A percentile compares a stretch with the other conserved stretches of the same genome.
These are phyloP conservation scores for Yamadazyma sp. DNA, from an alignment of 1,139 yeast species.

Conservation along the genomic window DNA sequence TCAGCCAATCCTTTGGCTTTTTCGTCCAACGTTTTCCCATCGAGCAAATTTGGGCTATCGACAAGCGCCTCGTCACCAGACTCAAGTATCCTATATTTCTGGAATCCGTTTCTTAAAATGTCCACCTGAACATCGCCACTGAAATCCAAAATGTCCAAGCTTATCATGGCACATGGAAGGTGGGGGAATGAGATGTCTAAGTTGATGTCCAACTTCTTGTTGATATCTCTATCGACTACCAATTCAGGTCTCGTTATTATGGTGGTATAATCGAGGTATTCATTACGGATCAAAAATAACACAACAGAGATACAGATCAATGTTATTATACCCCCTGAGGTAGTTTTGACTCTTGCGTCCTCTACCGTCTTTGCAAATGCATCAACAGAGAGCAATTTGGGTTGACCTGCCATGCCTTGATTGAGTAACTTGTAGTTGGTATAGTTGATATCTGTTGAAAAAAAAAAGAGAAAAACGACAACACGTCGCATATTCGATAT, in stretches of 20 bases:
- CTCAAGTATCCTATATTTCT: constrained; percentile 52
- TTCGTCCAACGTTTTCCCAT: constrained; percentile 29
- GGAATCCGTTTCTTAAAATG: constrained; percentile 67
- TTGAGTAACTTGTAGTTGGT: no score
- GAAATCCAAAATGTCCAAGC: constrained; percentile 64
- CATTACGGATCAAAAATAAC: constrained; percentile 63
- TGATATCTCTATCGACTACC: constrained; percentile 84
- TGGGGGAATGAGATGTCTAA: constrained; percentile 80
- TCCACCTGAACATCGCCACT: constrained; percentile 83
- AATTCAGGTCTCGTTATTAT: constrained; percentile 75
- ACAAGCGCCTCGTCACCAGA: constrained; percentile 28
- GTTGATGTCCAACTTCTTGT: constrained; percentile 72
- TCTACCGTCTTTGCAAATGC: constrained; percentile 94
- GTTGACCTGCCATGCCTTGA: constrained; percentile 41
- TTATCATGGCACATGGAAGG: constrained; percentile 72
- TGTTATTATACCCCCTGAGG: constrained; percentile 89
- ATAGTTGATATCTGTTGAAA: not conserved
- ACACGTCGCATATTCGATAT: no score
- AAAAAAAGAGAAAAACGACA: not conserved
- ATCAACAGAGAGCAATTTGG: constrained; percentile 67
- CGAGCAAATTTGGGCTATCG: constrained; percentile 28
- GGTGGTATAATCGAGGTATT: constrained; percentile 71
- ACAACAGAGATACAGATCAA: constrained; percentile 66
- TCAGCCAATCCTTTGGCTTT: constrained; percentile 39
- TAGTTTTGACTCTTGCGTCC: constrained; percentile 85